A percentile compares a stretch with the other conserved stretches of the same genome.
Conservation (phyloP, 192 early-diverging fungal species). For the Coemansia furcata region DNA sequence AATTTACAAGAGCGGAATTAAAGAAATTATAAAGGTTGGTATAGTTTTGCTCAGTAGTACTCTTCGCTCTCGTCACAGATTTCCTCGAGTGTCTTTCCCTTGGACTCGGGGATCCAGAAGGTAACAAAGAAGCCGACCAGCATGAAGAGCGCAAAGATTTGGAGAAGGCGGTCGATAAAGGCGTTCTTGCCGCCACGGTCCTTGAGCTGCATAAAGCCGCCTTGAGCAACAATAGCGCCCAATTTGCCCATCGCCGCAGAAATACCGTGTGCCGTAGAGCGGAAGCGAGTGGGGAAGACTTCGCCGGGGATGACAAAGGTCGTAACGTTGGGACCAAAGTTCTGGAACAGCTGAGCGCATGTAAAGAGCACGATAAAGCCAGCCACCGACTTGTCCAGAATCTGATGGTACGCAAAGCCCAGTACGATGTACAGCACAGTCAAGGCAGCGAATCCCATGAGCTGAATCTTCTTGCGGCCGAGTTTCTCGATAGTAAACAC, state of each 20-base stretch:
- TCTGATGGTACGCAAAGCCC: conserved; percentile 69
- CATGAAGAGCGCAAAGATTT: conserved; percentile 78
- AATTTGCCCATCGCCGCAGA: conserved; percentile 77
- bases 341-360: conserved; percentile 78
- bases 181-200: conserved; percentile 65
- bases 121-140: conserved; percentile 62
- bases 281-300: conserved; percentile 78
- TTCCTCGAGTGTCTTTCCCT: conserved; percentile 54
- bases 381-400: conserved; percentile 56
- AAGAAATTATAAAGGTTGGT: neutral
- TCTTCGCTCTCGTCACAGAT: conserved; percentile 49
- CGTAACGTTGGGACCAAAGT: conserved; percentile 95
- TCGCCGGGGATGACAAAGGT: conserved; percentile 85
- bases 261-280: conserved; percentile 79
- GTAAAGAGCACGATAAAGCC: conserved; percentile 68
- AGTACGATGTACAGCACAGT: conserved; percentile 73
- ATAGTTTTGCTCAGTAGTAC: conserved; percentile 17
- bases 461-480: conserved; percentile 93
- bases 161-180: conserved; percentile 60
- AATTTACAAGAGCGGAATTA: neutral
- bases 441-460: conserved; percentile 80
- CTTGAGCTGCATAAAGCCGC: conserved; percentile 69
- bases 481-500: conserved; percentile 85
- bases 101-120: conserved; percentile 52
- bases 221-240: conserved; percentile 73